phyloP scores from a whole-genome alignment of 2,329 filamentous ascomycete species.

The Hymenoscyphus albidus region DNA sequence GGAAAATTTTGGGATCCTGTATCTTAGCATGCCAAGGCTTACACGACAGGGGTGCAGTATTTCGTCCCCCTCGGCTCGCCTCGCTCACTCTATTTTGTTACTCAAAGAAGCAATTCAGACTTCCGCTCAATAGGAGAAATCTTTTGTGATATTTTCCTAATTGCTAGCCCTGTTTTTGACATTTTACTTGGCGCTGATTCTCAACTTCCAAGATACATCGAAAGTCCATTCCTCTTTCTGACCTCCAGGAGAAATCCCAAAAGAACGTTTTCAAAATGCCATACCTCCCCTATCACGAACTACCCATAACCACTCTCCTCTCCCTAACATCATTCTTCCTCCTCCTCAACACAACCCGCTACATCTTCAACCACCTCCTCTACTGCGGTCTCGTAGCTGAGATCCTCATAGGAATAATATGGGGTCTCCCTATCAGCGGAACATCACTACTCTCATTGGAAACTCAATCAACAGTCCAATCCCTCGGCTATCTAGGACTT shows the following conservation, averaged over 20 bases:
- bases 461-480: conserved; percentile 53
- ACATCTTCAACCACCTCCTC: conserved; percentile 53
- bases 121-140: not conserved
- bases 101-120: not conserved
- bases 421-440: conserved; percentile 63
- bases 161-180: not conserved
- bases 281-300: conserved; percentile 58
- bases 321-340: conserved; percentile 59
- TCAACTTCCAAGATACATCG: not conserved
- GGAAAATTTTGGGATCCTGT: not conserved
- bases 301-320: conserved; percentile 55
- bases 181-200: not conserved
- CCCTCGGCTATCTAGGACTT: conserved; percentile 70
- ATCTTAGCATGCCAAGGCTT: not conserved
- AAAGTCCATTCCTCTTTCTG: not conserved
- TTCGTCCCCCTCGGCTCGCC: not conserved
- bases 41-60: not conserved
- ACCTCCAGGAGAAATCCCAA: not conserved
- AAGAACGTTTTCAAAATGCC: conserved; percentile 15
- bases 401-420: conserved; percentile 65
- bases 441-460: conserved; percentile 52
- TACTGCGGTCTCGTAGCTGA: conserved; percentile 73
- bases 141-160: not conserved
- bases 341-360: conserved; percentile 56
- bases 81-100: not conserved